A percentile compares a stretch with the other conserved stretches of the same genome.
These are phyloP conservation scores for Citrullus colocynthis DNA, from an alignment of 306 rosid species.

Conservation along the genomic window DNA sequence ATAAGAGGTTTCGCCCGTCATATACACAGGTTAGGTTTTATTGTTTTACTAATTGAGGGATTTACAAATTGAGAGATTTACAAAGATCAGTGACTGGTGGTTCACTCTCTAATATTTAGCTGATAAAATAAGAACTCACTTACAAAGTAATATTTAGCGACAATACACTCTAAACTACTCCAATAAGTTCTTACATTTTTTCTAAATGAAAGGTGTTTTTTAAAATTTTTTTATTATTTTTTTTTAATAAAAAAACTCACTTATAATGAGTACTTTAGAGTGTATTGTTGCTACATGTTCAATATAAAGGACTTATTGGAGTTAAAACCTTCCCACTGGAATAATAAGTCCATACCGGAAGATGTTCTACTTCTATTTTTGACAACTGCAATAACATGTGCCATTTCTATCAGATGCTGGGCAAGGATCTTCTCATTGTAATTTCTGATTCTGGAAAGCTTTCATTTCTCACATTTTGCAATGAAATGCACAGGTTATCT, in stretches of 20 bases:
- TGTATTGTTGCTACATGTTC: neutral
- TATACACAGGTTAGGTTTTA: conserved; percentile 39
- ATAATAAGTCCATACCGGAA: neutral
- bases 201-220: too few species aligned
- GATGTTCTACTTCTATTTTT: neutral
- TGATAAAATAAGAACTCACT: neutral
- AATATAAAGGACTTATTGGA: neutral
- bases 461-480: conserved; percentile 80
- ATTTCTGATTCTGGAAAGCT: conserved; percentile 94
- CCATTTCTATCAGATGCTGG: conserved; percentile 42
- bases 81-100: neutral
- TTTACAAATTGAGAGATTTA: neutral
- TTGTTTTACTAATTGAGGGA: neutral
- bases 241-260: too few species aligned
- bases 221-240: too few species aligned
- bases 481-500: conserved; percentile 80
- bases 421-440: conserved; percentile 73
- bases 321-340: neutral
- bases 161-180: too few species aligned
- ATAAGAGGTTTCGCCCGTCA: conserved; percentile 35
- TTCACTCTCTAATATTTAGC: neutral
- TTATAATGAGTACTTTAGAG: neutral
- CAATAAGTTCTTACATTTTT: too few species aligned
- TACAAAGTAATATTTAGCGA: too few species aligned
- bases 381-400: conserved; percentile 4